Percentiles rank a stretch among this genome's conserved stretches.
These are phyloP conservation scores for Xylaria hypoxylon DNA, from an alignment of 2,329 filamentous ascomycete genomes.

Conservation along the genomic window DNA sequence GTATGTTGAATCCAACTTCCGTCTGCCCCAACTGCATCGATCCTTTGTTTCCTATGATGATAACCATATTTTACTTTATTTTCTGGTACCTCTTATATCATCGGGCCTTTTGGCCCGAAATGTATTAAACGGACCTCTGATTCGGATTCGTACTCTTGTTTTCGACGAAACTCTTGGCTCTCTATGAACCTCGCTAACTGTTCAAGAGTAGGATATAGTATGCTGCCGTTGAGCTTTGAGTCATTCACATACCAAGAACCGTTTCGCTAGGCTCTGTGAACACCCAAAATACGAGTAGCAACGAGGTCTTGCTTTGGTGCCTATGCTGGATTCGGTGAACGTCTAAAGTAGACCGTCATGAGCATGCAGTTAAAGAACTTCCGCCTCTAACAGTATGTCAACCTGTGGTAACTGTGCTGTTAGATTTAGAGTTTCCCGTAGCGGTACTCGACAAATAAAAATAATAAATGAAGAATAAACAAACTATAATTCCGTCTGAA, in stretches of 20 bases:
- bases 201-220: constrained; percentile 16
- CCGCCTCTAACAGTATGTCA: background rate
- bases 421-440: background rate
- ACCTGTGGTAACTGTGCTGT: background rate
- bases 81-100: constrained; percentile 99
- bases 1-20: constrained; percentile 52
- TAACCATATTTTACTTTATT: constrained; percentile 68
- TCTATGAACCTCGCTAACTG: constrained; percentile 29
- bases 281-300: background rate
- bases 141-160: constrained; percentile 36
- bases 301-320: background rate
- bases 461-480: constrained; percentile 5
- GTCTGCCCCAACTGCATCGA: constrained; percentile 34
- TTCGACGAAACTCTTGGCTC: background rate
- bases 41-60: constrained; percentile 72
- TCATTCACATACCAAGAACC: background rate
- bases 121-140: constrained; percentile 94
- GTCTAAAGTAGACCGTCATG: background rate
- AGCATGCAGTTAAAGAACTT: background rate
- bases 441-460: background rate
- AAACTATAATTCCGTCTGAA: background rate
- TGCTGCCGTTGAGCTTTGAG: background rate
- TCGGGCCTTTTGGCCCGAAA: constrained; percentile 69
- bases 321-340: background rate
- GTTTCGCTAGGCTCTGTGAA: background rate